These are phyloP conservation scores for Tilletia setariae DNA, from an alignment of 1,284 basidiomycete genomes.

Conservation along the genomic window DNA sequence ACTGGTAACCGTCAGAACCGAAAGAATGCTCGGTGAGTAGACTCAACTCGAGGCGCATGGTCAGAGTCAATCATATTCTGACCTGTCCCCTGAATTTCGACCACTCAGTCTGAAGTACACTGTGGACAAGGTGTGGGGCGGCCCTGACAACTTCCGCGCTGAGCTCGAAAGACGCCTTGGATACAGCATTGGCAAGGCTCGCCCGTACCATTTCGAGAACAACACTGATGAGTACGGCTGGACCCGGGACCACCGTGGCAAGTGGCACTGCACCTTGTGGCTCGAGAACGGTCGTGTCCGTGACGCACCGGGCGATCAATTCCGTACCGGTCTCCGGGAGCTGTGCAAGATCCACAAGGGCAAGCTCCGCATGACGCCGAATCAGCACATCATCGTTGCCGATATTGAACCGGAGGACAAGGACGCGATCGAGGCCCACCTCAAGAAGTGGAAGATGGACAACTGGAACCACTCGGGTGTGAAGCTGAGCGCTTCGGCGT, in stretches of 20 bases:
- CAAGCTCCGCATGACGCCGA: slow-evolving; percentile 75
- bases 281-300: slow-evolving; percentile 97
- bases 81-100: no score
- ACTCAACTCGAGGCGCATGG: background rate
- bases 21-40: slow-evolving; percentile 41
- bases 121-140: slow-evolving; percentile 80
- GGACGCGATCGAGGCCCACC: slow-evolving; percentile 73
- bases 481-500: slow-evolving; percentile 65
- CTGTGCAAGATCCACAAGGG: slow-evolving; percentile 93
- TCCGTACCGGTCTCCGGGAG: slow-evolving; percentile 88
- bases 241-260: slow-evolving; percentile 80
- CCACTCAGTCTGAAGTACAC: slow-evolving; percentile 79
- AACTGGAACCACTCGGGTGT: slow-evolving; percentile 77
- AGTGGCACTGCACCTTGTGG: slow-evolving; percentile 87
- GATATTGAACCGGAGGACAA: slow-evolving; percentile 66
- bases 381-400: slow-evolving; percentile 89
- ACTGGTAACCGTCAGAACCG: slow-evolving; percentile 81
- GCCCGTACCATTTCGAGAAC: slow-evolving; percentile 76
- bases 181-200: slow-evolving; percentile 67
- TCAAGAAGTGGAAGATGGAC: slow-evolving; percentile 86
- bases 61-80: slow-evolving; percentile 2
- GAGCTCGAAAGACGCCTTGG: slow-evolving; percentile 89
- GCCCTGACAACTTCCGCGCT: slow-evolving; percentile 63
- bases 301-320: slow-evolving; percentile 82
- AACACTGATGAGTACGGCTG: slow-evolving; percentile 96